phyloP scores from a whole-genome alignment of 176 grass and related monocot species.

The Phragmites australis region DNA sequence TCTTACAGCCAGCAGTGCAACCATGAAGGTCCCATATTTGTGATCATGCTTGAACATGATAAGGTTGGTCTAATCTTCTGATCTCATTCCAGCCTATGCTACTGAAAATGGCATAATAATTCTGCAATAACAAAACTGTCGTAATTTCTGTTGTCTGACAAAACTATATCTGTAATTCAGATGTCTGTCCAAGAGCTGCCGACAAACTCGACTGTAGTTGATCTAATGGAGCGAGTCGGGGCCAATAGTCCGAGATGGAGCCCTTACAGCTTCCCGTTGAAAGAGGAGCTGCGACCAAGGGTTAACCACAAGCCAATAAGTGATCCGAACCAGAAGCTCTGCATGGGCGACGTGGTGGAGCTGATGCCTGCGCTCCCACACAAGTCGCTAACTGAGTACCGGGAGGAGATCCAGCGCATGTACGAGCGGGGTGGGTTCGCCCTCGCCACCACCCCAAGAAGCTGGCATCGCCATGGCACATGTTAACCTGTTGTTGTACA shows the following conservation, averaged over 20 bases:
- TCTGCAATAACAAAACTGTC: background rate
- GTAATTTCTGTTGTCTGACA: background rate
- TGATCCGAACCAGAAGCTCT: conserved; percentile 50
- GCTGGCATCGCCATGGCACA: conserved; percentile 4
- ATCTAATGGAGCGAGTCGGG: conserved; percentile 71
- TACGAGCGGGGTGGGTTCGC: conserved; percentile 65
- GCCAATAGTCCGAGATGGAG: conserved; percentile 59
- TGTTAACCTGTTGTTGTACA: conserved; percentile 53
- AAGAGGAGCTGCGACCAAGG: conserved; percentile 75
- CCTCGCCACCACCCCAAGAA: conserved; percentile 52
- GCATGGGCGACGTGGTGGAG: conserved; percentile 91
- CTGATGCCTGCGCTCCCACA: conserved; percentile 64
- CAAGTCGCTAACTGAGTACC: conserved; percentile 75
- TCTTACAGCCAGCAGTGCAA: conserved; percentile 62
- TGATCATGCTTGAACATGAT: conserved; percentile 83
- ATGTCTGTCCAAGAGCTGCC: conserved; percentile 93
- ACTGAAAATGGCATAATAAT: background rate
- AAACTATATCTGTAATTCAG: conserved; percentile 45
- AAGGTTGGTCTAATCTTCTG: conserved; percentile 52
- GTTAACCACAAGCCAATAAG: conserved; percentile 69
- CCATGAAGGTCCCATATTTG: conserved; percentile 75
- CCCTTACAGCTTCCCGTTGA: conserved; percentile 67
- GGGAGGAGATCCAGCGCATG: conserved; percentile 98
- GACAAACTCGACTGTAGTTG: conserved; percentile 54
- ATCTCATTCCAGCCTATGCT: background rate